Percentiles rank a stretch among this genome's conserved stretches.
Evolutionary conservation across 306 rosid species (phyloP).

Genomic region (Datisca glomerata): DNA sequence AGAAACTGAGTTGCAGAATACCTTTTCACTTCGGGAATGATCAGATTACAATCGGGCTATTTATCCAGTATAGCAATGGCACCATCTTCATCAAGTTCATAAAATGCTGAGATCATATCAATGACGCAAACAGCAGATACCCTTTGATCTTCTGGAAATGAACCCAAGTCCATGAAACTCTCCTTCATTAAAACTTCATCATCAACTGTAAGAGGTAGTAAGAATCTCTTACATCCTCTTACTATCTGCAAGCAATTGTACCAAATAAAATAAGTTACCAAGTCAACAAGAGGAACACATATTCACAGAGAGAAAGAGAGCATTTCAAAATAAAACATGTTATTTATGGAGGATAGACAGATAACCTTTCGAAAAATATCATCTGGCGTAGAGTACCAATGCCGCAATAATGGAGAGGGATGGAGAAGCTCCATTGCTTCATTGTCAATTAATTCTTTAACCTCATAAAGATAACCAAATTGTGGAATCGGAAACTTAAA

Average conservation of each 20-base stretch:
- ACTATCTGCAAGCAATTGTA: constrained; percentile 34
- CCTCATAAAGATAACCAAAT: constrained; percentile 12
- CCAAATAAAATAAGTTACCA: constrained; percentile 2
- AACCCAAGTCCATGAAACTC: constrained; percentile 35
- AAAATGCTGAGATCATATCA: constrained; percentile 49
- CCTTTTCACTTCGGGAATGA: too few species aligned
- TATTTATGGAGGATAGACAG: neutral
- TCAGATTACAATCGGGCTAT: constrained; percentile 22
- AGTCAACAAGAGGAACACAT: neutral
- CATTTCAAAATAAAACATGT: neutral
- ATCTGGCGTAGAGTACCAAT: constrained; percentile 8
- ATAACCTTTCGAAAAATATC: constrained; percentile 32
- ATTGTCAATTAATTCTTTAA: constrained; percentile 22
- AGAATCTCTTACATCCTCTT: constrained; percentile 31
- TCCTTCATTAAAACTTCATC: constrained; percentile 15
- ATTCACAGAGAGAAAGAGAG: neutral
- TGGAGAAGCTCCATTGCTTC: constrained; percentile 35
- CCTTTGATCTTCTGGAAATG: constrained; percentile 49
- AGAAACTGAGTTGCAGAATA: too few species aligned
- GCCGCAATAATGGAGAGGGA: constrained; percentile 24
- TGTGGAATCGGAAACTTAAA: constrained; percentile 18
- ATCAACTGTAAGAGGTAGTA: constrained; percentile 31
- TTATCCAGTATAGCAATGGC: constrained; percentile 27
- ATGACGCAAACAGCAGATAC: constrained; percentile 42
- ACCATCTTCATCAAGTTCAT: constrained; percentile 23